Evolutionary conservation across 805 yeast species (phyloP).

Genomic region (Pichia nanzhaoensis): DNA sequence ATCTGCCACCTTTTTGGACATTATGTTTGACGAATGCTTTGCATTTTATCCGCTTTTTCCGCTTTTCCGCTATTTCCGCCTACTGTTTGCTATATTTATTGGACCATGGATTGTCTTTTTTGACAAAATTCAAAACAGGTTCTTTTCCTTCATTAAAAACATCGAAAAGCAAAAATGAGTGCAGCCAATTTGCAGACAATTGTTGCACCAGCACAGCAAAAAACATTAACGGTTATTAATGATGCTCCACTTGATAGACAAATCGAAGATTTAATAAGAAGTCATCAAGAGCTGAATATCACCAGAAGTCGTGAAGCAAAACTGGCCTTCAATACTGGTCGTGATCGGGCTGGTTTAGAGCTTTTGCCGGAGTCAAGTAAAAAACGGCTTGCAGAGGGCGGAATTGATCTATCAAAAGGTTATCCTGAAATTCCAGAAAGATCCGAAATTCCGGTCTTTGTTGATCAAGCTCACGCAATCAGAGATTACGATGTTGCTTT

Average conservation of each 20-base stretch:
- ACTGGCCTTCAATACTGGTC: slow-evolving; percentile 6
- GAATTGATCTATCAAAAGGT: slow-evolving; percentile 32
- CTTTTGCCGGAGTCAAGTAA: slow-evolving; percentile 24
- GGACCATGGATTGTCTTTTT: too few relatives aligned
- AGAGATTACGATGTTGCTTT: slow-evolving; percentile 31
- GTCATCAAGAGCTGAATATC: slow-evolving; percentile 7
- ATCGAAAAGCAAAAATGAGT: too few relatives aligned
- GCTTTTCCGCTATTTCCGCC: too few relatives aligned
- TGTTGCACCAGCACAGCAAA: too few relatives aligned
- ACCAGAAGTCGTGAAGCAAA: slow-evolving; percentile 5
- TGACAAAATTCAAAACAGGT: too few relatives aligned
- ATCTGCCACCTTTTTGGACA: too few relatives aligned
- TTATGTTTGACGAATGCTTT: too few relatives aligned
- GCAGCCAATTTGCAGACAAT: too few relatives aligned
- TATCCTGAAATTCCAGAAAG: slow-evolving; percentile 35
- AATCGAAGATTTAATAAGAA: slow-evolving; percentile 15
- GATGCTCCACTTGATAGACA: slow-evolving; percentile 13
- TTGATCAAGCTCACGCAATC: slow-evolving; percentile 36
- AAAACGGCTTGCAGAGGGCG: slow-evolving; percentile 30
- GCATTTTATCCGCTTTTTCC: too few relatives aligned
- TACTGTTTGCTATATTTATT: too few relatives aligned
- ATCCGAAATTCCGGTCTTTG: slow-evolving; percentile 30
- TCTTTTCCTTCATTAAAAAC: too few relatives aligned
- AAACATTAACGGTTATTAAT: too few relatives aligned
- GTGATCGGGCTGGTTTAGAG: slow-evolving; percentile 18